Base-by-base conservation (phyloP, 2,329 filamentous ascomycete species). In the Fusarium verticillioides region DNA sequence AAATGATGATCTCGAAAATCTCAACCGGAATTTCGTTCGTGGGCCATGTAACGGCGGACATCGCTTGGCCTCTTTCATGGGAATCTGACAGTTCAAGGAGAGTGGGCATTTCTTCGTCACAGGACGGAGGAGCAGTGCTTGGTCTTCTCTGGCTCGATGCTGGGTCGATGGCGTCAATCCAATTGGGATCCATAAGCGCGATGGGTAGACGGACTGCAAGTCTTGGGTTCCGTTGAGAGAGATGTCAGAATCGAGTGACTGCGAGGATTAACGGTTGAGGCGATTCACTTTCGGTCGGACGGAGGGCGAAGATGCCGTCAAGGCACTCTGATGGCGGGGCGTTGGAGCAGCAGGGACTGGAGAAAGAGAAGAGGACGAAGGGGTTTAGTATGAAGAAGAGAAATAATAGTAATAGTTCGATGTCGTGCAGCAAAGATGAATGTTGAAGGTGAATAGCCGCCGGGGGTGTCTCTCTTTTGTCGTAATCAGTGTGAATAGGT, bases 1-100 rank as follows among this genome's bases (percentile, higher is more conserved):
- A 77, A 11, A 86, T 85, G 60, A 93, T 89, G 59, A 86, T 75
- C 57, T 88, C 85, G 76, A 91, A 92, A 5, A 93, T 82, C 75
- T 93, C 92, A 10, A 89, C 83, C 0, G 91, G 91, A 4, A 93
- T 63, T 15, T 66, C 57, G 34, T 76, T 69, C 49, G 72, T 63
- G 39, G 82, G 83, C 83, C 83, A 84, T 36, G 40, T 46, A 30
- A 62, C 23, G 26, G 62, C 40, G 15, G 50, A 26, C 21, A 52
- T 46, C 16, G 47, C 60, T 16, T 36, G 32, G 32, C 32, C 32
- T 56, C 69, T 49, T 32, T 58, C 64, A 42, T n/a, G 57, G 21
- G 63, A 37, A 58, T 69, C 60, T 54, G 60, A 40, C 44, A 37
- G 42, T 44, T 65, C 59, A 60, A 39, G 32, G 53, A 60, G 34